A percentile compares a stretch with the other conserved stretches of the same genome.
Evolutionary conservation across 495 filamentous ascomycete genomes (phyloP).

Genomic region (Lindgomyces ingoldianus): DNA sequence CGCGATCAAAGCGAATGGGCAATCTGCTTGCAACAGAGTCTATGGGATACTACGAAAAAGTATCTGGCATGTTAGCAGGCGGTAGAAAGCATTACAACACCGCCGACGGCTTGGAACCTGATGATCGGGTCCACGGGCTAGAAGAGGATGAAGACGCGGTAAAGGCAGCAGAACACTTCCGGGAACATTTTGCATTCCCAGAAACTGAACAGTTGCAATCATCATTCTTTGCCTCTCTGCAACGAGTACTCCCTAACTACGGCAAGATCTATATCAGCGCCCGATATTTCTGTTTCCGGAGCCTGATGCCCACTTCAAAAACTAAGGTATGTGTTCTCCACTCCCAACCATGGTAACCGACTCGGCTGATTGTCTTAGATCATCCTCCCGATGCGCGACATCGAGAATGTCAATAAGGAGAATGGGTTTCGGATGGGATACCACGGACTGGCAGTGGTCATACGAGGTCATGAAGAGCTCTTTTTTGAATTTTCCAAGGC

Average conservation of each 20-base stretch:
- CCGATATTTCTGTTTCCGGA: slow-evolving; percentile 90
- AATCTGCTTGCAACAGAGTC: slow-evolving; percentile 85
- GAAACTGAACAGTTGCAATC: slow-evolving; percentile 83
- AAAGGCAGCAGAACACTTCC: slow-evolving; percentile 68
- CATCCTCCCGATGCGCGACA: slow-evolving; percentile 85
- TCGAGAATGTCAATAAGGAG: slow-evolving; percentile 93
- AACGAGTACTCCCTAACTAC: slow-evolving; percentile 87
- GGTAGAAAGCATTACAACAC: slow-evolving; percentile 87
- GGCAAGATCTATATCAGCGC: slow-evolving; percentile 96
- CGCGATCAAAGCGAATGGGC: slow-evolving; percentile 76
- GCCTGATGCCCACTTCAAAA: slow-evolving; percentile 81
- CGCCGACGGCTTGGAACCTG: slow-evolving; percentile 64
- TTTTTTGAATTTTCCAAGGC: slow-evolving; percentile 89
- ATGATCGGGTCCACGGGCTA: slow-evolving; percentile 62
- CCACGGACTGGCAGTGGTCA: slow-evolving; percentile 85
- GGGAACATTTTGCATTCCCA: slow-evolving; percentile 85
- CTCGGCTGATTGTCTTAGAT: slow-evolving; percentile 44
- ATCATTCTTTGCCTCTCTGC: slow-evolving; percentile 84
- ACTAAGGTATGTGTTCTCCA: slow-evolving; percentile 60
- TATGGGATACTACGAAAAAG: slow-evolving; percentile 96
- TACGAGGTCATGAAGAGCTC: slow-evolving; percentile 90
- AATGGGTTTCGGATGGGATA: slow-evolving; percentile 94
- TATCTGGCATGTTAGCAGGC: slow-evolving; percentile 96
- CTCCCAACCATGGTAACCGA: neutral
- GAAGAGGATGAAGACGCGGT: slow-evolving; percentile 63